These are phyloP conservation scores for Cercospora berteroae DNA, from an alignment of 2,329 filamentous ascomycete species.

Conservation along the genomic window DNA sequence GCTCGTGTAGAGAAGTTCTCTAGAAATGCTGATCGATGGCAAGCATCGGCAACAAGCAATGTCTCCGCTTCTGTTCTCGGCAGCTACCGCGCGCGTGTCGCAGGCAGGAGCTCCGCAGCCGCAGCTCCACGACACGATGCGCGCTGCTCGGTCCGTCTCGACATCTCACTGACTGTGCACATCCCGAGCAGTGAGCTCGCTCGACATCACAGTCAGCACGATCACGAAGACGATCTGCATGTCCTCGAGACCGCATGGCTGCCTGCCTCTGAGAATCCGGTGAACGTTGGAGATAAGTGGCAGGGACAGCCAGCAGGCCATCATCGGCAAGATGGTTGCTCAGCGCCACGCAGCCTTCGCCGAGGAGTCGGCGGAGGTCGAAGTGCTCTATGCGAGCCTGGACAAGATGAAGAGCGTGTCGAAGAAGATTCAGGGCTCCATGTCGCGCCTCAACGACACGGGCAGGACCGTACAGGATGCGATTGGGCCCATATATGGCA, in stretches of 20 bases:
- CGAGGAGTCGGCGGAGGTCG: slow-evolving; percentile 67
- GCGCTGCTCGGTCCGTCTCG: not conserved
- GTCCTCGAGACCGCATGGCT: not conserved
- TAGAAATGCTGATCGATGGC: not conserved
- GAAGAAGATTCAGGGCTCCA: slow-evolving; percentile 89
- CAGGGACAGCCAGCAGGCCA: slow-evolving; percentile 5
- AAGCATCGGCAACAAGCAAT: not conserved
- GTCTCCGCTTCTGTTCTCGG: not conserved
- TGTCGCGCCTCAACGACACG: slow-evolving; percentile 78
- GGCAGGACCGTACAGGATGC: slow-evolving; percentile 90
- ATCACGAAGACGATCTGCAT: not conserved
- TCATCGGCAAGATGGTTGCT: slow-evolving; percentile 49
- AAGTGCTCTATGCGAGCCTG: slow-evolving; percentile 66
- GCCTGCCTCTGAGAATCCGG: not conserved
- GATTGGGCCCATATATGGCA: slow-evolving; percentile 86
- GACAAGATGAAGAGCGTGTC: slow-evolving; percentile 92
- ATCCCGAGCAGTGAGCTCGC: not conserved
- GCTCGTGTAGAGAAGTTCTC: not conserved
- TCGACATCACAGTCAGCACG: not conserved
- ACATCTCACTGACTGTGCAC: not conserved
- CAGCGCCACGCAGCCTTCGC: slow-evolving; percentile 58
- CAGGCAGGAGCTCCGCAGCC: not conserved
- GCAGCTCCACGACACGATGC: not conserved
- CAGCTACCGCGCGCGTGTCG: not conserved
- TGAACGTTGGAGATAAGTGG: not conserved